These are phyloP conservation scores for Gamarada debralockiae DNA, from an alignment of 495 filamentous ascomycete genomes.

Conservation along the genomic window DNA sequence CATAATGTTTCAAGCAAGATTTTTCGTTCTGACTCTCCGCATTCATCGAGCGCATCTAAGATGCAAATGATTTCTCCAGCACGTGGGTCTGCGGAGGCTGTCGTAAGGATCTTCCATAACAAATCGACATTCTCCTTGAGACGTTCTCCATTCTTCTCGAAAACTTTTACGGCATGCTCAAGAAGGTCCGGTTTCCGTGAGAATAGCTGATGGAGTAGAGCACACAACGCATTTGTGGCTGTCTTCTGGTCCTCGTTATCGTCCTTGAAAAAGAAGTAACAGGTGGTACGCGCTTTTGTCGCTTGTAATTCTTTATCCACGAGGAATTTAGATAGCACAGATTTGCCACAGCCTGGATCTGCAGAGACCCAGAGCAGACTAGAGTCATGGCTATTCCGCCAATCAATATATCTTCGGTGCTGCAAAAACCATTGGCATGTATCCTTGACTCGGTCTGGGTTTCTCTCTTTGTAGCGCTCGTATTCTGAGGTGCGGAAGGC, in stretches of 20 bases:
- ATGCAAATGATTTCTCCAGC: constrained; percentile 43
- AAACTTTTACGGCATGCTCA: constrained; percentile 19
- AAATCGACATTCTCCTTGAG: neutral
- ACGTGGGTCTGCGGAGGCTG: constrained; percentile 25
- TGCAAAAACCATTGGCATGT: constrained; percentile 36
- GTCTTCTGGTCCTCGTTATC: constrained; percentile 31
- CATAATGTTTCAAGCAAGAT: constrained; percentile 10
- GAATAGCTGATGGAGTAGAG: constrained; percentile 27
- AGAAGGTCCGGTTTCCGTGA: neutral
- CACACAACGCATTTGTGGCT: constrained; percentile 15
- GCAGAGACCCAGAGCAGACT: constrained; percentile 34
- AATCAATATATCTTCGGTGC: constrained; percentile 23
- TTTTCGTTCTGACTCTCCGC: constrained; percentile 11
- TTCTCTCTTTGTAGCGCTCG: constrained; percentile 36
- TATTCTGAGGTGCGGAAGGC: constrained; percentile 27
- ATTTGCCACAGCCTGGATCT: constrained; percentile 41
- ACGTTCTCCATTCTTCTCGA: neutral
- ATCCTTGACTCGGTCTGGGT: constrained; percentile 28
- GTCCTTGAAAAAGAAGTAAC: constrained; percentile 50
- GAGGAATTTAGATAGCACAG: constrained; percentile 32
- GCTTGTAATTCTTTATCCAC: constrained; percentile 25
- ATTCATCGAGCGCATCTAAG: constrained; percentile 47
- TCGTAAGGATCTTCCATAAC: constrained; percentile 22
- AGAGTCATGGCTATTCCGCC: constrained; percentile 15
- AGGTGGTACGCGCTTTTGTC: constrained; percentile 11